Percentiles rank a stretch among this genome's conserved stretches.
Conservation (phyloP, 805 yeast genomes). For the Metschnikowia arizonensis region DNA sequence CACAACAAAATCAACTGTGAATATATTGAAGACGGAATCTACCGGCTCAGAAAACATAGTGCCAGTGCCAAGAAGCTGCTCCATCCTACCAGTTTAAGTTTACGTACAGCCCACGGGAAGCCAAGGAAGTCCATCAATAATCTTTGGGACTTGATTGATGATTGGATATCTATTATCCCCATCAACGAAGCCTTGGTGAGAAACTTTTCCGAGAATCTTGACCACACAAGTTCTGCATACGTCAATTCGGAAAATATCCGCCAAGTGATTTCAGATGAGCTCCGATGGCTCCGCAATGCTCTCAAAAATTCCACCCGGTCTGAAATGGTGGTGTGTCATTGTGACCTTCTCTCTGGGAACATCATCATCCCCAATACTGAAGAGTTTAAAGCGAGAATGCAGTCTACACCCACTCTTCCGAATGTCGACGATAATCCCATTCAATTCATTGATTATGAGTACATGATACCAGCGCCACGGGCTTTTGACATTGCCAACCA, state of each 20-base stretch:
- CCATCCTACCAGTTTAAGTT: not conserved
- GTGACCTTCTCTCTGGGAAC: constrained; percentile 73
- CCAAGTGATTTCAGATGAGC: constrained; percentile 45
- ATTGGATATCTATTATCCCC: constrained; percentile 65
- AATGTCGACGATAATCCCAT: constrained; percentile 36
- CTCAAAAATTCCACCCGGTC: constrained; percentile 39
- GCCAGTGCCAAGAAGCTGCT: constrained; percentile 15
- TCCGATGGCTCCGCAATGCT: constrained; percentile 48
- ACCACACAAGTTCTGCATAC: not conserved
- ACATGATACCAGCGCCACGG: constrained; percentile 66
- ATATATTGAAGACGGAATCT: constrained; percentile 46
- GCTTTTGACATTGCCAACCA: constrained; percentile 75
- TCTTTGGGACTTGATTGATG: constrained; percentile 56
- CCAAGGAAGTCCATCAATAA: constrained; percentile 30
- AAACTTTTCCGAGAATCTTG: constrained; percentile 34
- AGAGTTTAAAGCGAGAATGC: constrained; percentile 4
- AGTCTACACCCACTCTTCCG: constrained; percentile 11
- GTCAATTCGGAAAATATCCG: constrained; percentile 27
- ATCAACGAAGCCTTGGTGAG: constrained; percentile 36
- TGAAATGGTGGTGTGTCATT: constrained; percentile 60
- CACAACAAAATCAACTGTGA: constrained; percentile 47
- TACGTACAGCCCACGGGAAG: constrained; percentile 5
- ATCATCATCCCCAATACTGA: constrained; percentile 48
- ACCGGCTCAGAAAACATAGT: constrained; percentile 32
- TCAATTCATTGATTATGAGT: constrained; percentile 67